Evolutionary conservation across 2,329 filamentous ascomycete species (phyloP).

Genomic region (Gremmenia infestans): DNA sequence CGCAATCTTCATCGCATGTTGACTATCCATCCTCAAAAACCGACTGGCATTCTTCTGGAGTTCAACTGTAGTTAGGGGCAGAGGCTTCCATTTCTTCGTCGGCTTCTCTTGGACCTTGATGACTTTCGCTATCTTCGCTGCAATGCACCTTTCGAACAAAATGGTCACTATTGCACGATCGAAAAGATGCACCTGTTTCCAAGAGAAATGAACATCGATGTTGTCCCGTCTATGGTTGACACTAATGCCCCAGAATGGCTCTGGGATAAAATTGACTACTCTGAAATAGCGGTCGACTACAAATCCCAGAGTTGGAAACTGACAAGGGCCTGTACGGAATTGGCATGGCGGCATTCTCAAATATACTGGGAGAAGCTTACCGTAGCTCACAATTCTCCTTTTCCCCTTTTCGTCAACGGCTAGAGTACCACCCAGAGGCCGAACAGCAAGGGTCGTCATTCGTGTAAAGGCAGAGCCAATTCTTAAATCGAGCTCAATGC

Average conservation of each 20-base stretch:
- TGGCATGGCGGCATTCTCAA: not conserved
- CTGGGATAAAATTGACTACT: conserved; percentile 88
- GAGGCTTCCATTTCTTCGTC: conserved; percentile 87
- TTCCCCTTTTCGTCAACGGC: conserved; percentile 41
- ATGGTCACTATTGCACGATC: conserved; percentile 77
- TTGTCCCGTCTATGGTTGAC: conserved; percentile 72
- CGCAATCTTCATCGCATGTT: conserved; percentile 82
- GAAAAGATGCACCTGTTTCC: conserved; percentile 79
- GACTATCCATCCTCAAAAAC: conserved; percentile 85
- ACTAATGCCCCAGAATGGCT: conserved; percentile 89
- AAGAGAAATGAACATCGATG: conserved; percentile 77
- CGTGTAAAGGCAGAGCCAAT: conserved; percentile 92
- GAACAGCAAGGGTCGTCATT: conserved; percentile 76
- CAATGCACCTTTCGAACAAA: conserved; percentile 79
- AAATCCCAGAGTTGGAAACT: conserved; percentile 94
- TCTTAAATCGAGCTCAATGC: conserved; percentile 87
- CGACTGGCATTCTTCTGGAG: conserved; percentile 91
- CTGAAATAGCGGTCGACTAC: conserved; percentile 94
- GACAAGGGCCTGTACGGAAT: conserved; percentile 63
- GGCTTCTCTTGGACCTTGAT: conserved; percentile 85
- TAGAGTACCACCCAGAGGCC: conserved; percentile 63
- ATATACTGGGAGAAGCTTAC: conserved; percentile 39
- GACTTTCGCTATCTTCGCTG: conserved; percentile 71
- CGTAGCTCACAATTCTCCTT: conserved; percentile 66
- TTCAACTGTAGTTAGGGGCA: conserved; percentile 93